A percentile compares a stretch with the other conserved stretches of the same genome.
phyloP scores from a whole-genome alignment of 2,329 filamentous ascomycete species.

The Cadophora sp. region DNA sequence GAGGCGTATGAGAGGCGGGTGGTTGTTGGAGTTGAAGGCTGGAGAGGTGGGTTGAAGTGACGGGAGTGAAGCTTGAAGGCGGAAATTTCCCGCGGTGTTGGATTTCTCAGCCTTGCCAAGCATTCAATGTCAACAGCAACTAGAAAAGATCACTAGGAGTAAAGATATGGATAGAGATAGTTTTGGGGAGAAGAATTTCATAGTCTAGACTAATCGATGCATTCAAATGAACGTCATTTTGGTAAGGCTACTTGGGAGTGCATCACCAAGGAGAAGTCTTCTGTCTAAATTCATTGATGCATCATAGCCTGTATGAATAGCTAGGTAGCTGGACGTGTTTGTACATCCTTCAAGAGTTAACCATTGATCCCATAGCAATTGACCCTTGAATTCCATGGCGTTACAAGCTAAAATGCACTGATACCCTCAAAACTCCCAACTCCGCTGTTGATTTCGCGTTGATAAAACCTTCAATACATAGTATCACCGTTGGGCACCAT shows the following conservation, averaged over 20 bases:
- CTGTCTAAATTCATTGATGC: background rate
- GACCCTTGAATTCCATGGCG: background rate
- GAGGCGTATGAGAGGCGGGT: background rate
- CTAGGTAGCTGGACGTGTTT: background rate
- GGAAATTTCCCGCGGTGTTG: constrained; percentile 23
- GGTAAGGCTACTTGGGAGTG: background rate
- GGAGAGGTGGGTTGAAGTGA: constrained; percentile 10
- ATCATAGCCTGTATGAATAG: constrained; percentile 1
- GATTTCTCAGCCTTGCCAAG: constrained; percentile 33
- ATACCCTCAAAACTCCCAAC: constrained; percentile 3
- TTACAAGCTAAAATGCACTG: constrained; percentile 20
- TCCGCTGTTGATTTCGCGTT: constrained; percentile 6
- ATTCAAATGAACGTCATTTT: background rate
- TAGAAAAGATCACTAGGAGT: too few species aligned
- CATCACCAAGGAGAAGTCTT: background rate
- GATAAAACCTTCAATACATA: constrained; percentile 13
- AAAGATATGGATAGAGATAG: too few species aligned
- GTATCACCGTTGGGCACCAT: constrained; percentile 24
- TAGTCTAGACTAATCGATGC: too few species aligned
- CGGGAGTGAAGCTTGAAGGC: constrained; percentile 5
- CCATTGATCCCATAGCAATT: background rate
- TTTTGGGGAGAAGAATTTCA: too few species aligned
- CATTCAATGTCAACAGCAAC: background rate
- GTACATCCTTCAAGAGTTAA: background rate
- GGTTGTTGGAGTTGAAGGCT: background rate